Conservation (phyloP, 768 basidiomycete species). For the Leccinum obscurum region DNA sequence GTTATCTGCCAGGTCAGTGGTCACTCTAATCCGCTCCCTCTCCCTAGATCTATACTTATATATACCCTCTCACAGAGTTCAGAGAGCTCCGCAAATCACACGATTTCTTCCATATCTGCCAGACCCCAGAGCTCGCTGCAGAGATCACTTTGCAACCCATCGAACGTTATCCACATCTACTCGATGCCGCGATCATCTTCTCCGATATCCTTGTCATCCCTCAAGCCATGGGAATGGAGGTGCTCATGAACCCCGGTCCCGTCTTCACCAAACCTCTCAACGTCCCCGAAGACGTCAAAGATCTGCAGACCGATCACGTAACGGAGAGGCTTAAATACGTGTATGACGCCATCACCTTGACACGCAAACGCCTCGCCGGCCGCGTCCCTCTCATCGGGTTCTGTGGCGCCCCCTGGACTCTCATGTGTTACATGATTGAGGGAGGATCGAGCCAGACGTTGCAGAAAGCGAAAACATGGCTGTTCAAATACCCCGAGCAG, state of each 20-base stretch:
- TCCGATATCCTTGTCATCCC: slow-evolving; percentile 97
- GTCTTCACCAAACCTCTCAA: slow-evolving; percentile 84
- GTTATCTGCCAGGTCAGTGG: slow-evolving; percentile 81
- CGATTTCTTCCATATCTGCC: slow-evolving; percentile 95
- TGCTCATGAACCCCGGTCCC: slow-evolving; percentile 92
- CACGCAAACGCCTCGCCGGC: slow-evolving; percentile 77
- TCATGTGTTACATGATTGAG: slow-evolving; percentile 98
- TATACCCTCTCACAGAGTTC: slow-evolving; percentile 62
- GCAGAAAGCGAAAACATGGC: slow-evolving; percentile 91
- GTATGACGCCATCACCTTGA: slow-evolving; percentile 86
- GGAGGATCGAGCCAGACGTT: slow-evolving; percentile 91
- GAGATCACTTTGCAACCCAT: slow-evolving; percentile 95
- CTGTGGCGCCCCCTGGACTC: slow-evolving; percentile 96
- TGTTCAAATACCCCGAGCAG: slow-evolving; percentile 87
- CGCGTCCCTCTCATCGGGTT: slow-evolving; percentile 97
- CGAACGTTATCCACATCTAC: slow-evolving; percentile 75
- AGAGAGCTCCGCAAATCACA: slow-evolving; percentile 80
- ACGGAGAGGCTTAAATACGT: slow-evolving; percentile 86
- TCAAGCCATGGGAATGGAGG: slow-evolving; percentile 96
- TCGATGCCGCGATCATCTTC: slow-evolving; percentile 98
- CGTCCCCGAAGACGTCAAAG: slow-evolving; percentile 68
- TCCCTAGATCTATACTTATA: neutral
- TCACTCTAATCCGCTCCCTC: slow-evolving; percentile 17
- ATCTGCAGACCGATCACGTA: slow-evolving; percentile 73
- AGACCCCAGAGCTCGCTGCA: slow-evolving; percentile 84